Base-by-base conservation (phyloP, 768 basidiomycete genomes). In the Auricularia auricula-judae region DNA sequence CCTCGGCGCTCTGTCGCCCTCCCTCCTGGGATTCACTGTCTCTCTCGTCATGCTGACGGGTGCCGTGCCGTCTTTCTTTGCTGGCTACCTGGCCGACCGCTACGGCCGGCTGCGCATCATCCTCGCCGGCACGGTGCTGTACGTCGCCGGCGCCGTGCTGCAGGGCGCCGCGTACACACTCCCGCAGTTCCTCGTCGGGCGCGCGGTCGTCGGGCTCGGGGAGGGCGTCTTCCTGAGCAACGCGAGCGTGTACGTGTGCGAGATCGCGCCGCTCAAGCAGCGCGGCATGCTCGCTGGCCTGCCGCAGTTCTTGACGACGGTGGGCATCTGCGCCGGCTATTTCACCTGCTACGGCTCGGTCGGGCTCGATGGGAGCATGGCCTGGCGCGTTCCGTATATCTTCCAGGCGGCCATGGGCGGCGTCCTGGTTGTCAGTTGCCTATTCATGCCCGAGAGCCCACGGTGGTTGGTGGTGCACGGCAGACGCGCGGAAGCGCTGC, bases 101-200 rank as follows among this genome's bases (percentile, higher is more conserved):
- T 75, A 82, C 36, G 80, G 79, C 35, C 76, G 80, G 63, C 82
- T 77, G 43, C 73, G 76, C 65, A 79, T 77, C 0, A 79, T 82
- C 47, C 70, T 79, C 18, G 67, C 76, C 11, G 81, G 82, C 10
- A 75, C 74, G 2, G 64, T 77, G 33, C 71, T 81, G 21, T 80
- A 77, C 65, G 72, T 77, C n/a, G 36, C 75, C 16, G 81, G 82
- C 0, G 75, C 74, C 43, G 75, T 72, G 34, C 69, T 82, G 29
- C 29, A 14, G 77, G 76, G 2, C n/a, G 61, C 14, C 68, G 65
- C 73, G 78, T 63, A 72, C 75, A 34, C 71, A 77, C 3, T 68
- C 66, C 18, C 67, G 65, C 59, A 76, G 64, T 71, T 84, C 35
- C 73, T 82, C 35, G 70, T 78, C 34, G 82, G 78, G 1, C 73